Conservation (phyloP, 2,329 filamentous ascomycete genomes). For the Curvularia sp. region DNA sequence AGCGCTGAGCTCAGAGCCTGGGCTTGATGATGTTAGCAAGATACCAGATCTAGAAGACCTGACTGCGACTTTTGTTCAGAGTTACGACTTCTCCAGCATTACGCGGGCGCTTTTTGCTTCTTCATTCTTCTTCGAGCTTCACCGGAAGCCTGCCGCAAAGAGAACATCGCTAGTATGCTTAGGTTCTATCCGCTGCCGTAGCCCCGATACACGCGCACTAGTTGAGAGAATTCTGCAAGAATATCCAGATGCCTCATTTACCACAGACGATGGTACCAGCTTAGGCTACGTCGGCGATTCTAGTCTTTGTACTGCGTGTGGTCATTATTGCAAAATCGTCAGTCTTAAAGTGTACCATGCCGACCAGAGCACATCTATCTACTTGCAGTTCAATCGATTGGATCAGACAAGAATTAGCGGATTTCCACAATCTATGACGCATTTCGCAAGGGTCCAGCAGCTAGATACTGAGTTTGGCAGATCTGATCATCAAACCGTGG, state of each 20-base stretch:
- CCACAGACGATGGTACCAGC: slow-evolving; percentile 13
- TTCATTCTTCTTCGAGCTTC: slow-evolving; percentile 25
- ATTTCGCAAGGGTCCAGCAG: slow-evolving; percentile 16
- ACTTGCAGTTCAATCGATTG: slow-evolving; percentile 14
- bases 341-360: slow-evolving; percentile 12
- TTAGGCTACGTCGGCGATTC: slow-evolving; percentile 4
- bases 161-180: slow-evolving; percentile 4
- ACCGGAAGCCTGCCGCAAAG: slow-evolving; percentile 3
- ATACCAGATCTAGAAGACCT: slow-evolving; percentile 19
- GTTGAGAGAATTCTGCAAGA: slow-evolving; percentile 21
- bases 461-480: slow-evolving; percentile 22
- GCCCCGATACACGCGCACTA: slow-evolving; percentile 12
- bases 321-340: slow-evolving; percentile 16
- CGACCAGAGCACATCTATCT: slow-evolving; percentile 17
- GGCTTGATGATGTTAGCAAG: slow-evolving; percentile 18
- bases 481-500: slow-evolving; percentile 12
- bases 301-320: slow-evolving; percentile 13
- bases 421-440: slow-evolving; percentile 20
- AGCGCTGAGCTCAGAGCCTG: slow-evolving; percentile 10
- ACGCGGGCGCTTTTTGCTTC: slow-evolving; percentile 14
- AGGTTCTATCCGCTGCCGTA: slow-evolving; percentile 20
- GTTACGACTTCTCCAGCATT: slow-evolving; percentile 20
- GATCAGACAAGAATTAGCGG: slow-evolving; percentile 20
- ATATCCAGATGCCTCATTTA: slow-evolving; percentile 18
- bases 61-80: slow-evolving; percentile 12